A percentile compares a stretch with the other conserved stretches of the same genome.
Evolutionary conservation across 192 early-diverging fungal genomes (phyloP).

Genomic region (Oehlia diaphana): DNA sequence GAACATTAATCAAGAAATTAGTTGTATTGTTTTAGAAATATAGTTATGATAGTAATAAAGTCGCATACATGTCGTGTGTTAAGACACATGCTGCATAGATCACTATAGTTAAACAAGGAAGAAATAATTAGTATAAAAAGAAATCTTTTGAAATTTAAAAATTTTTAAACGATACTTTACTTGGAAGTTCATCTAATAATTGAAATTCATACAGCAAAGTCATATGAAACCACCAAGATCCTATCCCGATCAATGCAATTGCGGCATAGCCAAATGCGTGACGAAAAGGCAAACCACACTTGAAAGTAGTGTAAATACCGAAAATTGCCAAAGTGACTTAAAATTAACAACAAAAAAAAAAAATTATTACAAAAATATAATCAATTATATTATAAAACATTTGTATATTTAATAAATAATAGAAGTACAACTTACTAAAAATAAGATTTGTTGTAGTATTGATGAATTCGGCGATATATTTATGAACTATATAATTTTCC

Average conservation of each 20-base stretch:
- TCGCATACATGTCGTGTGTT: conserved; percentile 44
- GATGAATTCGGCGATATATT: conserved; percentile 78
- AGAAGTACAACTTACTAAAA: conserved; percentile 42
- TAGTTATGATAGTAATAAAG: not conserved
- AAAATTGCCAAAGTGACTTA: conserved; percentile 55
- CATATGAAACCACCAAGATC: conserved; percentile 78
- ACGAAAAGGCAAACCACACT: conserved; percentile 50
- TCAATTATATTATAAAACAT: no score
- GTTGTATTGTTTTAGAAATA: conserved; percentile 20
- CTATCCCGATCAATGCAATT: conserved; percentile 66
- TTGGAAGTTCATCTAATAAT: conserved; percentile 80
- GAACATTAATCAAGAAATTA: conserved; percentile 18
- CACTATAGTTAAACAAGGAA: conserved; percentile 35
- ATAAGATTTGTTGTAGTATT: conserved; percentile 72
- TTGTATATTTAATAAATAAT: not conserved
- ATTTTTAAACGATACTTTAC: conserved; percentile 34
- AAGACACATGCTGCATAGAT: conserved; percentile 61
- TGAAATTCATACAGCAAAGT: conserved; percentile 73
- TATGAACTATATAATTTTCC: conserved; percentile 71
- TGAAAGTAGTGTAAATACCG: conserved; percentile 56
- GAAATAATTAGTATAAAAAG: not conserved
- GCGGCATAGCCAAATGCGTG: conserved; percentile 59
- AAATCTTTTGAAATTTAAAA: not conserved
- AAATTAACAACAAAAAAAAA: not conserved
- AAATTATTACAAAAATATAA: no score